Conservation (phyloP, 192 early-diverging fungal species). For the Coemansia sp. region DNA sequence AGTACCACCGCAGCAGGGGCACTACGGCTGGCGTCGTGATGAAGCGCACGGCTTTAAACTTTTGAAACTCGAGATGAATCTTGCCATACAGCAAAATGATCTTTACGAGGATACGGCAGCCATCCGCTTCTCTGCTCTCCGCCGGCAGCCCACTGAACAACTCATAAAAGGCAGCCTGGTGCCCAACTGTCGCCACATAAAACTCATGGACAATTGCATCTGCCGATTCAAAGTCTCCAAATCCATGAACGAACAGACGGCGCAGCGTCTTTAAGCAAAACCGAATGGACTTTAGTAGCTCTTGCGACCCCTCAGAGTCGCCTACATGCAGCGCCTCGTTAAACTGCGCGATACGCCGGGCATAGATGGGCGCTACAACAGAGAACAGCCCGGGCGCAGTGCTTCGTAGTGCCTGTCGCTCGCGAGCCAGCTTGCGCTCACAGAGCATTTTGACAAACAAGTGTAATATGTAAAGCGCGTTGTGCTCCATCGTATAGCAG, state of each 20-base stretch:
- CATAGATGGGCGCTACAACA: slow-evolving; percentile 68
- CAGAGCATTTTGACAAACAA: slow-evolving; percentile 76
- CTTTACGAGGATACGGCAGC: slow-evolving; percentile 38
- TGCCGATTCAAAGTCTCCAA: slow-evolving; percentile 52
- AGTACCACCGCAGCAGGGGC: slow-evolving; percentile 76
- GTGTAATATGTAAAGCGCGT: slow-evolving; percentile 74
- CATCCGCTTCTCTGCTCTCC: slow-evolving; percentile 18
- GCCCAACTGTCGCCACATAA: slow-evolving; percentile 28
- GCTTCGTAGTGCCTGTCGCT: slow-evolving; percentile 60
- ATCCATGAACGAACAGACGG: slow-evolving; percentile 78
- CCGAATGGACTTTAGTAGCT: slow-evolving; percentile 63
- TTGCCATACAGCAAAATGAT: slow-evolving; percentile 75
- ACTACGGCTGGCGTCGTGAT: slow-evolving; percentile 62
- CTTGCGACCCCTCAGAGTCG: slow-evolving; percentile 33
- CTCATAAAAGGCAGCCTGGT: slow-evolving; percentile 47
- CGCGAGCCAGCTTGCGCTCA: slow-evolving; percentile 65
- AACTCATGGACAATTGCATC: slow-evolving; percentile 25
- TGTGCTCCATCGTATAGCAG: slow-evolving; percentile 59
- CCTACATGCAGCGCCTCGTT: slow-evolving; percentile 42
- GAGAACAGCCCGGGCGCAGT: slow-evolving; percentile 76
- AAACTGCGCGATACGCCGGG: slow-evolving; percentile 60
- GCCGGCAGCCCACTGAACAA: slow-evolving; percentile 21
- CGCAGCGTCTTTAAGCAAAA: slow-evolving; percentile 76
- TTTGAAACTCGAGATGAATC: slow-evolving; percentile 75
- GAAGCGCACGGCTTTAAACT: slow-evolving; percentile 67